Base-by-base conservation (phyloP, 306 rosid species). In the Cicer cuneatum region DNA sequence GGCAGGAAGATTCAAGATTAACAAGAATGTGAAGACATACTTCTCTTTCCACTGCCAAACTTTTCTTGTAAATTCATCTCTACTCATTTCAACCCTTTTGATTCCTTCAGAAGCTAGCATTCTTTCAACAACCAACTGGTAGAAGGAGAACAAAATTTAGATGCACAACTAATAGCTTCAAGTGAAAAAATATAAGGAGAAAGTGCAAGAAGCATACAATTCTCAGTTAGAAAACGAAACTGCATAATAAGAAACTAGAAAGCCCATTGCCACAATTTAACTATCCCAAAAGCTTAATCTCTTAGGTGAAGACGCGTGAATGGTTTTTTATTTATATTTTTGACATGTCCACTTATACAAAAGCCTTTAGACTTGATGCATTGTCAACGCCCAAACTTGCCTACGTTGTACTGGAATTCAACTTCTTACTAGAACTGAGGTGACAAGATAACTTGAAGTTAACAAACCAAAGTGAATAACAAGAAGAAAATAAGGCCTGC, bases 21-120 rank as follows among this genome's bases (percentile, higher is more conserved):
- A 79, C 18, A 46, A 59, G 80, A 46, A 65, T 62, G 75, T 74
- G 2, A 79, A 65, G 79, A 72, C 66, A 61, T 89, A 93, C 98
- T 93, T 91, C 85, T 93, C 92, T 89, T 93, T 93, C 98, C 98
- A 93, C 87, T 93, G 85, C 98, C 97, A 93, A 78, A 93, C 94
- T 78, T 87, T 85, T 38, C 76, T 85, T 69, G 89, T 85, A 82
- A 93, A 93, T 73, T 93, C 96, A 38, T 93, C 93, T 78, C 97
- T 88, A 74, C 89, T 81, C 88, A 93, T 71, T 61, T 93, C 97
- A 80, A 58, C 79, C 78, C 98, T 88, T 81, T 83, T 93, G 70
- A 82, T 78, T 78, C 98, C 98, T 88, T 91, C 98, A 51, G 94
- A 84, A 7, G 93, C 96, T 69, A 93, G 92, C 97, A 89, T 93